Conservation (phyloP, 1,284 basidiomycete species). For the Entoloma clypeatum region DNA sequence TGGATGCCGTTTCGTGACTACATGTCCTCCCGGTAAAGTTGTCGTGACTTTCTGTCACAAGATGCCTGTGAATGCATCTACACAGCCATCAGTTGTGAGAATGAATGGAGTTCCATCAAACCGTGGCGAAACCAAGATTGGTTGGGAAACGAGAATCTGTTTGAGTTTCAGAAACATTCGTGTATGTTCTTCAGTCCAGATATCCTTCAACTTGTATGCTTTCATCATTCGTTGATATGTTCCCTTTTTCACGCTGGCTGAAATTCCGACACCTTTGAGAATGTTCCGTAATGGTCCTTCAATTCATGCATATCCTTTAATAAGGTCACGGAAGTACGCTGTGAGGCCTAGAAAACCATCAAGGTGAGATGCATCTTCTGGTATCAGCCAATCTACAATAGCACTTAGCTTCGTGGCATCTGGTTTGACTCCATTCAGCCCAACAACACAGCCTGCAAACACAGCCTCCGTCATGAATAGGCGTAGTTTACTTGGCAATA, state of each 20-base stretch:
- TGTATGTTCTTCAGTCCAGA: constrained; percentile 28
- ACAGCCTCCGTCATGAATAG: background rate
- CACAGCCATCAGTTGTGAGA: constrained; percentile 34
- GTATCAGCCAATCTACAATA: background rate
- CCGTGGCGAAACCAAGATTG: constrained; percentile 23
- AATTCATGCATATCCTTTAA: constrained; percentile 6
- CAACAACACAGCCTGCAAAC: background rate
- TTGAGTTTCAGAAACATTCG: constrained; percentile 31
- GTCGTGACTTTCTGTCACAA: constrained; percentile 25
- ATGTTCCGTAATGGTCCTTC: constrained; percentile 28
- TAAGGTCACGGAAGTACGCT: background rate
- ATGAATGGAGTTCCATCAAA: constrained; percentile 33
- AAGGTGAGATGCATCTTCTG: background rate
- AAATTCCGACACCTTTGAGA: constrained; percentile 20
- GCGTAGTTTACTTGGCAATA: background rate
- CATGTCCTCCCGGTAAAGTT: constrained; percentile 22
- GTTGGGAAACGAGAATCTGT: constrained; percentile 25
- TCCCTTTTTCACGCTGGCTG: constrained; percentile 18
- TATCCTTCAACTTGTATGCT: constrained; percentile 17
- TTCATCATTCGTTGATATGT: constrained; percentile 22
- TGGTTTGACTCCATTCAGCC: background rate
- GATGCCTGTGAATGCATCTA: constrained; percentile 31
- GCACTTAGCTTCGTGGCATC: background rate
- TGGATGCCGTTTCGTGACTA: constrained; percentile 21
- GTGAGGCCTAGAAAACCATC: background rate